These are phyloP conservation scores for Boechera divaricarpa DNA, from an alignment of 345 rosid genomes.

Conservation along the genomic window DNA sequence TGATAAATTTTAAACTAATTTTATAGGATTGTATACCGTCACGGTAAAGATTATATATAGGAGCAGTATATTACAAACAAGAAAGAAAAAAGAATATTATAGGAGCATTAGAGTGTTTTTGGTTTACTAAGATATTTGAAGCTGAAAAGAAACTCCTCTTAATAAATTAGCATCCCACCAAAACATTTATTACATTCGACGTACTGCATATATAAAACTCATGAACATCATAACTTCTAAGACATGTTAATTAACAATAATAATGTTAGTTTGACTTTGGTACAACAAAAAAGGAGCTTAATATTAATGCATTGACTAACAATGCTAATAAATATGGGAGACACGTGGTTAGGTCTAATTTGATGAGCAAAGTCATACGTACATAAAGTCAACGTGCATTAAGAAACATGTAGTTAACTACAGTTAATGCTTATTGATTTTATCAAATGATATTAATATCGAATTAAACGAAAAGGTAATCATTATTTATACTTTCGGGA, in stretches of 20 bases:
- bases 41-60: no score
- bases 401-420: constrained; percentile 1
- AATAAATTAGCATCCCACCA: no score
- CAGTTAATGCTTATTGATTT: neutral
- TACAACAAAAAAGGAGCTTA: neutral
- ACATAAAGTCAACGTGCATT: constrained; percentile 40
- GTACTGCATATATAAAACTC: no score
- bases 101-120: no score
- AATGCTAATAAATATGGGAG: constrained; percentile 10
- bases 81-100: no score
- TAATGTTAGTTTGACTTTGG: constrained; percentile 34
- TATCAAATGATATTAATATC: constrained; percentile 3
- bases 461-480: neutral
- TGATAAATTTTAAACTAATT: no score
- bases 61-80: no score
- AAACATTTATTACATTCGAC: no score
- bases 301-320: constrained; percentile 17
- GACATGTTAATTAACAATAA: neutral
- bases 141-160: no score
- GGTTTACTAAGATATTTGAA: no score
- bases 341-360: constrained; percentile 34
- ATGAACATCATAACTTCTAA: neutral
- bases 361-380: constrained; percentile 31
- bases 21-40: no score
- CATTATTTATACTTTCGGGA: constrained; percentile 9